Conservation (phyloP, 306 rosid genomes). For the Rosa persica region DNA sequence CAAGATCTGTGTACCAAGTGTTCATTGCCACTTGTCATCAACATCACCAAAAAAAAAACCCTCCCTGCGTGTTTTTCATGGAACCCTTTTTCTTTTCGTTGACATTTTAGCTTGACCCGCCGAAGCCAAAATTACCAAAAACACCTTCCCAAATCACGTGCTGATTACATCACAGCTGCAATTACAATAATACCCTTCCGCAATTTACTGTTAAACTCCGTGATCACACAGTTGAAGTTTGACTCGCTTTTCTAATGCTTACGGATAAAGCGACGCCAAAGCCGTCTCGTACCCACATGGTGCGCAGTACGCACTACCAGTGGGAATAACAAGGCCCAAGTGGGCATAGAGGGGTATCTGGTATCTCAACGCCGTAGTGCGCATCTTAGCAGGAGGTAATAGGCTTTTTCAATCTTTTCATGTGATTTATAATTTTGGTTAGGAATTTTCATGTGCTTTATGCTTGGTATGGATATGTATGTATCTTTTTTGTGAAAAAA, state of each 20-base stretch:
- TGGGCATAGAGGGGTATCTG: background rate
- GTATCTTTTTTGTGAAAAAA: background rate
- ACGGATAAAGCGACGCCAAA: background rate
- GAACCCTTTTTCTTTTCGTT: background rate
- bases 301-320: constrained; percentile 23
- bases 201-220: background rate
- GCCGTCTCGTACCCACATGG: background rate
- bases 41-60: background rate
- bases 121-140: background rate
- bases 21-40: background rate
- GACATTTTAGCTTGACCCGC: background rate
- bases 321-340: background rate
- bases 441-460: background rate
- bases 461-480: background rate
- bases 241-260: constrained; percentile 9
- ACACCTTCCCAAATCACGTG: background rate
- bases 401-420: background rate
- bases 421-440: background rate
- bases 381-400: constrained; percentile 6
- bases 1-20: background rate
- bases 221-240: constrained; percentile 2
- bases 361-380: background rate
- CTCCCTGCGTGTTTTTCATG: background rate
- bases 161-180: background rate
- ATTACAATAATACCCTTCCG: background rate